Base-by-base conservation (phyloP, 2,329 filamentous ascomycete genomes). In the Fusarium sp. region DNA sequence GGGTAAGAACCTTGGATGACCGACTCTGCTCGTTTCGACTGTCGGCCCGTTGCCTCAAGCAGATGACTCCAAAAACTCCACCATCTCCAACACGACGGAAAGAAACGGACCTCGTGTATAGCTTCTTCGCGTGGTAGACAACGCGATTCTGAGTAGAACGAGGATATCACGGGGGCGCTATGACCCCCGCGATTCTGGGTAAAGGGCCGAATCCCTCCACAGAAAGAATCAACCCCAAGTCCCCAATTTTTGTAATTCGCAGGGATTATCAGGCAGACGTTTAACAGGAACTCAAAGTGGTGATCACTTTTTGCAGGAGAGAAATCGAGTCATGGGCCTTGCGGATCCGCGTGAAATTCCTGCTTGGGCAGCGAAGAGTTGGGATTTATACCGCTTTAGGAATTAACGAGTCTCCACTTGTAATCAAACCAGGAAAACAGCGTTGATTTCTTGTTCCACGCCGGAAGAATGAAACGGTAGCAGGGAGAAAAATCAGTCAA, bases 121-220 rank as follows among this genome's bases (percentile, higher is more conserved):
- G 26, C 51, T 35, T 65, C 42, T n/a, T 35, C 36, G 57, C 66
- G 64, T 65, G 59, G 53, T 50, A 41, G 63, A 53, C 42, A 47
- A 47, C 57, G 26, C 28, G 38, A 42, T 63, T 51, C 22, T 45
- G 66, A 30, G 32, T 20, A 70, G 45, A 48, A 68, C 56, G 63
- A 68, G 55, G 32, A 69, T 41, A 66, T 70, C 67, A 70, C 67
- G 66, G 67, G 67, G 63, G 20, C 63, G 63, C 63, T 59, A 36
- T 53, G 67, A 70, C 67, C 67, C 67, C 66, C 66, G 67, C 67
- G 67, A 70, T 70, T 50, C 66, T 70, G 66, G 67, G 66, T 70
- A 70, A 70, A 70, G 66, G 67, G 15, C 67, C 67, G 67, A 70
- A 36, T 70, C n/a, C 47, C 15, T 38, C 67, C 66, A 61, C 67